phyloP scores from a whole-genome alignment of 83 land plant genomes.

The Picea mariana region DNA sequence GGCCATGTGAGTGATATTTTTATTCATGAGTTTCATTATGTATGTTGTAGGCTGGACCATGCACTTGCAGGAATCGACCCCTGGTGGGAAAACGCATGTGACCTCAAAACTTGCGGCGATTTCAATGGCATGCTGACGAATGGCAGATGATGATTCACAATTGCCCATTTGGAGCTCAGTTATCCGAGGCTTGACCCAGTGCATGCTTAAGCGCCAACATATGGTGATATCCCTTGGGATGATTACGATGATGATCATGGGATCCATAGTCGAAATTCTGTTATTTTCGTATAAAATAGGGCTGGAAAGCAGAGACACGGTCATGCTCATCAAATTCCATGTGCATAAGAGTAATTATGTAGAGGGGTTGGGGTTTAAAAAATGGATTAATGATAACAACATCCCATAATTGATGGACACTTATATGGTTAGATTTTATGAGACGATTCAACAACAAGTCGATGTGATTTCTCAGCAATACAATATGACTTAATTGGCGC shows the following conservation, averaged over 20 bases:
- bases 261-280: conserved; percentile 53
- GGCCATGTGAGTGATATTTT: conserved; percentile 16
- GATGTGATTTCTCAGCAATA: conserved; percentile 72
- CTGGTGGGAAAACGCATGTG: too few relatives aligned
- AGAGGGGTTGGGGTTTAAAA: too few relatives aligned
- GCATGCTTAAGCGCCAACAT: conserved; percentile 21
- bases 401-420: conserved; percentile 71
- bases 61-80: background rate
- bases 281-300: too few relatives aligned
- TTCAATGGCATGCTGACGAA: background rate
- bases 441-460: conserved; percentile 61
- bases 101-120: background rate
- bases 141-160: background rate
- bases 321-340: too few relatives aligned
- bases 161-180: background rate
- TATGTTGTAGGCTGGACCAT: conserved; percentile 8
- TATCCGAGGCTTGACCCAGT: too few relatives aligned
- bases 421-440: conserved; percentile 67
- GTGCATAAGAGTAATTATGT: too few relatives aligned
- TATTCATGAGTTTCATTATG: too few relatives aligned
- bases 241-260: conserved; percentile 66
- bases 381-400: conserved; percentile 89
- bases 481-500: conserved; percentile 78
- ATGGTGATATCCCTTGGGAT: conserved; percentile 72
- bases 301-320: too few relatives aligned